Evolutionary conservation across 2,329 filamentous ascomycete species (phyloP), one percentile per base, ranked within the genome.

Genomic region (Hypoxylon sp.): DNA sequence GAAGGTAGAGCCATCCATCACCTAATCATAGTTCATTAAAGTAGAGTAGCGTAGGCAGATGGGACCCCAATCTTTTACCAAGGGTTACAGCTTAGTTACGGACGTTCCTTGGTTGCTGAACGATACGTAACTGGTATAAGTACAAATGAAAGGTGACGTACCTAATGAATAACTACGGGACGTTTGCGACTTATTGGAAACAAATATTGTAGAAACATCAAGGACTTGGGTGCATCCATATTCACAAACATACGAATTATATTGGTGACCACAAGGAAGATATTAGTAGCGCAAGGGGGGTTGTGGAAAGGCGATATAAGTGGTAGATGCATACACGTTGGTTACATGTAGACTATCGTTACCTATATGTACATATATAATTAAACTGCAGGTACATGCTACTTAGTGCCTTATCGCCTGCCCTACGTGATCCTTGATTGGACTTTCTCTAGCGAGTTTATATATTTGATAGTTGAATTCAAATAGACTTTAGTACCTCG

Each of bases 301-400:
- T 63, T 32, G 32, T 36, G 56, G 28, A 34, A 52, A 25, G 57
- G 34, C 17, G 25, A 55, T 65, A 45, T 64, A 60, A 65, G 56
- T 65, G 43, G 43, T 21, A 60, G 34, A 45, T 53, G 45, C 41
- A 53, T 30, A 50, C n/a, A 55, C 19, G 32, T 48, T 41, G 48
- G 41, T 49, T 55, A 25, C 55, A 49, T 17, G 41, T 28, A 45
- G 23, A 11, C 17, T 3, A 28, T 34, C 13, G 21, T 34, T 4
- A 43, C 21, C 25, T 56, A 56, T 19, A n/a, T 52, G n/a, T n/a
- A n/a, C 17, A 52, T 25, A 10, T 25, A 25, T 43, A 43, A 41
- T 21, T 43, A 43, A 43, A 43, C 17, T 43, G 17, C 17, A 43
- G 17, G n/a, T 43, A 43, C 38, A 19, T 43, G 17, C 17, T 17